Evolutionary conservation across 805 yeast genomes (phyloP).

Genomic region (Starmerella bombicola): DNA sequence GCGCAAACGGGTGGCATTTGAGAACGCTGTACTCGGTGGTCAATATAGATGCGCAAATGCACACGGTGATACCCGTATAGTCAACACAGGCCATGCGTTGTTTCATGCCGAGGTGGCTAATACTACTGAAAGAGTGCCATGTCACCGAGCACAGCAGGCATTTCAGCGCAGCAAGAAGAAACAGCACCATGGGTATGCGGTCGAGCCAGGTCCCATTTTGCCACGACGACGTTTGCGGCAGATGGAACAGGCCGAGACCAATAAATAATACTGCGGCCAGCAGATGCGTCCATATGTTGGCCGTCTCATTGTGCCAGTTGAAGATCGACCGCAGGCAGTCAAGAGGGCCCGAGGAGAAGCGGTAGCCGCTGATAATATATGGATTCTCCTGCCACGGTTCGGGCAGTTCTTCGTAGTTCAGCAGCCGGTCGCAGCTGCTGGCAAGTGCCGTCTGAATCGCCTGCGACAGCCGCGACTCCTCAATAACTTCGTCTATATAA

Average conservation of each 20-base stretch:
- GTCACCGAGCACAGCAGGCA: slow-evolving; percentile 68
- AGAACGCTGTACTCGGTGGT: slow-evolving; percentile 75
- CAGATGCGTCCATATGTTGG: slow-evolving; percentile 89
- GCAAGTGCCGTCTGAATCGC: slow-evolving; percentile 22
- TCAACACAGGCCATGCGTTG: slow-evolving; percentile 82
- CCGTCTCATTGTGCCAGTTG: slow-evolving; percentile 68
- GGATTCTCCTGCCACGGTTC: slow-evolving; percentile 89
- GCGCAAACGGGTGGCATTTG: slow-evolving; percentile 42
- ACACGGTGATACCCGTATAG: slow-evolving; percentile 82
- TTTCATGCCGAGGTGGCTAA: slow-evolving; percentile 49
- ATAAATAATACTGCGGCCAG: slow-evolving; percentile 50
- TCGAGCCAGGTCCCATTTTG: slow-evolving; percentile 33
- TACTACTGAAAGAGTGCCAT: slow-evolving; percentile 88
- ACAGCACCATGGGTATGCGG: slow-evolving; percentile 46
- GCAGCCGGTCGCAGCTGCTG: slow-evolving; percentile 32
- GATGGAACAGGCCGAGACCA: slow-evolving; percentile 46
- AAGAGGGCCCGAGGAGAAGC: slow-evolving; percentile 56
- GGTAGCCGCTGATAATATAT: slow-evolving; percentile 69
- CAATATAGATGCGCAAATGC: slow-evolving; percentile 79
- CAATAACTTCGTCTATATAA: slow-evolving; percentile 29
- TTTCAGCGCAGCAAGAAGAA: slow-evolving; percentile 57
- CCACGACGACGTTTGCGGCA: slow-evolving; percentile 49
- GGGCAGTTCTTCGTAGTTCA: slow-evolving; percentile 81
- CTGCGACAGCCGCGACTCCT: slow-evolving; percentile 23
- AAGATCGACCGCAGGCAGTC: slow-evolving; percentile 51